Base-by-base conservation (phyloP, 2,329 filamentous ascomycete species). In the Botryotinia calthae region DNA sequence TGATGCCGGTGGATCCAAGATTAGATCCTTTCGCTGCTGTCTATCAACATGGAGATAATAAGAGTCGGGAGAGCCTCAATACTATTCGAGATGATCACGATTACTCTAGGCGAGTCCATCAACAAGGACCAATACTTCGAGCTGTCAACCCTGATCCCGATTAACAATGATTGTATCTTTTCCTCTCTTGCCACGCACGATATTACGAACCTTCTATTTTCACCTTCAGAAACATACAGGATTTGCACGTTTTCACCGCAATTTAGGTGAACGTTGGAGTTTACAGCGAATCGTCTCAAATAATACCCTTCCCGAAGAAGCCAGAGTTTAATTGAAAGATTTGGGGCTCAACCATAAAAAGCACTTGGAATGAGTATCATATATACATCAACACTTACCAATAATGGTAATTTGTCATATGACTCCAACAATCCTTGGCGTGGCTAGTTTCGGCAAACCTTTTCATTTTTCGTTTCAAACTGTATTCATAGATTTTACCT, bases 31-130 rank as follows among this genome's bases (percentile, higher is more conserved):
- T 87, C 74, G 85, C 87, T 65, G 84, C 85, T 51, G 82, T 90
- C 20, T 91, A 90, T 79, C 82, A 83, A 61, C 84, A 86, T 28
- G 82, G 82, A 62, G 83, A 84, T 40, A 89, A 86, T 77, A 87
- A 86, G 79, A 90, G 88, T 77, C 86, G 86, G 74, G 89, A 91
- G 79, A 91, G 88, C 78, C 82, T 91, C 78, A 87, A 87, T 76
- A 90, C 89, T 1, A 81, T 91, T 8, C 87, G 87, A 72, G 89
- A 91, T 78, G 88, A 91, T 74, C 88, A 89, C 73, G 89, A 91
- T 76, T 91, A 91, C 78, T 90, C 89, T 56, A 84, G 89, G 75
- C 84, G 79, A 65, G 76, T 81, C 2, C 82, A 85, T 61, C 84
- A 86, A 16, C 83, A 86, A 77, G 76, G 75, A 37, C 76, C 78